Evolutionary conservation across 148 eudicot genomes (phyloP).

Genomic region (Rhododendron simsii): DNA sequence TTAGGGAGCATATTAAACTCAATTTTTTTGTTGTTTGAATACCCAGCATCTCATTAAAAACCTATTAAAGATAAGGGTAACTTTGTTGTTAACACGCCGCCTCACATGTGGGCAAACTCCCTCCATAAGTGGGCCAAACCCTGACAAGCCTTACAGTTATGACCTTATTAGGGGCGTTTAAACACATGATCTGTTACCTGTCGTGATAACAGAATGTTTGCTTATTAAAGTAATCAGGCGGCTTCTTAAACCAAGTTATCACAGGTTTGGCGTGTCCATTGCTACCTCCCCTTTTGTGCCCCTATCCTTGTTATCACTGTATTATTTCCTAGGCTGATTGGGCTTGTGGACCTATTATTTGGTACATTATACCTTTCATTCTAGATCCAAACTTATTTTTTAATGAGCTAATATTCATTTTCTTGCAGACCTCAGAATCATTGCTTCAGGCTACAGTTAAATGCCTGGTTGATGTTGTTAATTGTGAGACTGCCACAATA

Average conservation of each 20-base stretch:
- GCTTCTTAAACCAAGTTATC: not conserved
- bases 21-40: not conserved
- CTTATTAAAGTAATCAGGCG: not conserved
- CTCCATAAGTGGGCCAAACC: not conserved
- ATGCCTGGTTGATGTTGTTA: slow-evolving; percentile 67
- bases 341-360: not conserved
- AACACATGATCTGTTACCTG: not conserved
- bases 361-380: not conserved
- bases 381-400: slow-evolving; percentile 3
- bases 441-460: slow-evolving; percentile 50
- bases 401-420: not conserved
- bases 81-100: not conserved
- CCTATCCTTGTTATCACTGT: slow-evolving; percentile 1
- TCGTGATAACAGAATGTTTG: not conserved
- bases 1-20: not conserved
- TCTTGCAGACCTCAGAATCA: slow-evolving; percentile 51
- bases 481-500: slow-evolving; percentile 59
- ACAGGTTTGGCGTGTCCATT: not conserved
- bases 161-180: not conserved
- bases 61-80: not conserved
- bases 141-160: not conserved
- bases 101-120: not conserved
- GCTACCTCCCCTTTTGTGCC: not conserved
- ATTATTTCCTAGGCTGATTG: not conserved
- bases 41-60: not conserved